Percentiles rank a stretch among this genome's conserved stretches.
phyloP scores from a whole-genome alignment of 495 filamentous ascomycete genomes.

The Xylaria curta region DNA sequence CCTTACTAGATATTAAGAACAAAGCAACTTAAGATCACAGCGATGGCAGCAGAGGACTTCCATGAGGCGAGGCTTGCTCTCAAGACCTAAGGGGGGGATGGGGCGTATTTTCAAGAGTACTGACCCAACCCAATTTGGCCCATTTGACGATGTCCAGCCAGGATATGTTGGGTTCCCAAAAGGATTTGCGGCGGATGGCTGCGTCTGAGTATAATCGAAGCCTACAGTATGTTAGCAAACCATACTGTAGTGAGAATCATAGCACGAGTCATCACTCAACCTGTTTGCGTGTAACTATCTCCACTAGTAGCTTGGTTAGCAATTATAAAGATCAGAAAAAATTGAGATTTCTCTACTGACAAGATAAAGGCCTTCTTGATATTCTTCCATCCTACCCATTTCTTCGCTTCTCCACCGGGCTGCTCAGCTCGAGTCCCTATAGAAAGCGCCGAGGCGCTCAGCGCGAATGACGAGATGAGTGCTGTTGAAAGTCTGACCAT shows the following conservation, averaged over 20 bases:
- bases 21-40: neutral
- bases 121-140: constrained; percentile 67
- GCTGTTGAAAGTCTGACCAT: constrained; percentile 9
- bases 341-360: constrained; percentile 38
- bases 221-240: constrained; percentile 64
- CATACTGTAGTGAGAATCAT: constrained; percentile 45
- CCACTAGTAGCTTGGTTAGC: constrained; percentile 45
- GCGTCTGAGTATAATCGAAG: constrained; percentile 66
- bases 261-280: constrained; percentile 19
- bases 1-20: neutral
- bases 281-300: constrained; percentile 57
- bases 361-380: constrained; percentile 61
- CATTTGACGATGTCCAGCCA: constrained; percentile 64
- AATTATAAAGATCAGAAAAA: constrained; percentile 19
- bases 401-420: constrained; percentile 31
- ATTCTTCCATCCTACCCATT: constrained; percentile 55
- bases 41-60: neutral
- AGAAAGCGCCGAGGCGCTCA: constrained; percentile 28
- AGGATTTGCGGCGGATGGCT: constrained; percentile 69
- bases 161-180: constrained; percentile 77
- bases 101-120: constrained; percentile 21
- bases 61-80: neutral
- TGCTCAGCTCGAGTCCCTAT: constrained; percentile 9
- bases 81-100: neutral
- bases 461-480: constrained; percentile 24